These are phyloP conservation scores for Amylostereum areolatum DNA, from an alignment of 1,284 basidiomycete species.

Conservation along the genomic window DNA sequence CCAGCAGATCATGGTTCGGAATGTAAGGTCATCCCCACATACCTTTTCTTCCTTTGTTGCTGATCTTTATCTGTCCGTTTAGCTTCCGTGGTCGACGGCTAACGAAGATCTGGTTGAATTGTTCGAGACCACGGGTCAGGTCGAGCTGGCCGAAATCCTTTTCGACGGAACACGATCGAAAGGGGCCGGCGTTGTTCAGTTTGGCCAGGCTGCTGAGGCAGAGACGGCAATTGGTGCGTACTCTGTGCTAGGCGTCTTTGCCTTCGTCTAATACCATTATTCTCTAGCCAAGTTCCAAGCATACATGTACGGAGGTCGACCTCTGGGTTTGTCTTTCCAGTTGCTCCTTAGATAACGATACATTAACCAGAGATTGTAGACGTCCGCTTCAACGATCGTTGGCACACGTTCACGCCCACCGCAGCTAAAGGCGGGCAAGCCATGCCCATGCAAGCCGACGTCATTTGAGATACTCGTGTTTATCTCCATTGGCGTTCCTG, in stretches of 20 bases:
- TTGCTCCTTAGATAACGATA: background rate
- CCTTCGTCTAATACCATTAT: background rate
- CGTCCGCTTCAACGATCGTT: conserved; percentile 87
- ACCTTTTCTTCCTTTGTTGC: background rate
- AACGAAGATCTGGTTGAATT: conserved; percentile 97
- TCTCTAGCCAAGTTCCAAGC: conserved; percentile 79
- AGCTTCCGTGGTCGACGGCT: conserved; percentile 99
- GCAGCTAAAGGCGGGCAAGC: conserved; percentile 80
- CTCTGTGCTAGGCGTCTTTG: conserved; percentile 2
- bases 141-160: conserved; percentile 90
- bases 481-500: no score
- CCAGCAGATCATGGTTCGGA: conserved; percentile 96
- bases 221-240: conserved; percentile 84
- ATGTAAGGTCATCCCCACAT: conserved; percentile 50
- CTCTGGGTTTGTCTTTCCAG: conserved; percentile 58
- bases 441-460: conserved; percentile 49
- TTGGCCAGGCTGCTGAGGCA: conserved; percentile 82
- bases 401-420: conserved; percentile 83
- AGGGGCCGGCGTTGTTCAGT: conserved; percentile 94
- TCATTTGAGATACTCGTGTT: conserved; percentile 3
- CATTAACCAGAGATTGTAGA: conserved; percentile 32
- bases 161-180: conserved; percentile 89
- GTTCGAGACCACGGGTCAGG: conserved; percentile 95
- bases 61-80: conserved; percentile 7
- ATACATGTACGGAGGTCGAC: conserved; percentile 87